Base-by-base conservation (phyloP, 1,139 yeast genomes). In the Hansenula sp. region DNA sequence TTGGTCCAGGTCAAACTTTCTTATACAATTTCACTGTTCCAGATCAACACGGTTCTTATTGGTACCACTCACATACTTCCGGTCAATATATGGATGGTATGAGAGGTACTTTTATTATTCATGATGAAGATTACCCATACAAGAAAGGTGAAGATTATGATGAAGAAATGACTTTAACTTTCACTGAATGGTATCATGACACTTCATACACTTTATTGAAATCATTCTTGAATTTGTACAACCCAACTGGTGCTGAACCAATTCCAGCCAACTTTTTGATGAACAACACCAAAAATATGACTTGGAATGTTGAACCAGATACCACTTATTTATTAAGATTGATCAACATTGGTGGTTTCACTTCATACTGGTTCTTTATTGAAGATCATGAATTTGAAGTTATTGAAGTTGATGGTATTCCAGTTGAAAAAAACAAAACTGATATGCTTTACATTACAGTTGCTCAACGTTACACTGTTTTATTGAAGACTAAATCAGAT, bases 191-290 rank as follows among this genome's bases (percentile, higher is more conserved):
- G 94, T 90, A 90, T 65, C 95, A 88, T 61, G 70, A 75, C 29
- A 65, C 69, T 39, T 70, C 82, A 34, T 71, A 71, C 36, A 72
- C 59, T 18, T 69, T 89, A 51, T 65, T 73, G 46, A 63, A 71
- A 13, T 52, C 57, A 17, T 89, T 89, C 66, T 59, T 87, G 66
- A 75, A 69, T 50, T 64, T 83, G 48, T 82, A 74, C 66, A 90
- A 90, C 64, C 97, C 97, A 35, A 86, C 96, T 6, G 97, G 97
- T 49, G 96, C 97, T 28, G 97, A 90, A 64, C 97, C 97, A 33
- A 78, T 90, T 52, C 97, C 97, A 3, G 80, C 83, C 55, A 80
- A 79, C 58, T 60, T 84, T 51, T 68, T 88, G 54, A 73, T 88
- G 63, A 89, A 90, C 66, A 88, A 89, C 57, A 79, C 94, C 8